A percentile compares a stretch with the other conserved stretches of the same genome.
Conservation (phyloP, 2,329 filamentous ascomycete species). For the Pseudocercospora eumusae region DNA sequence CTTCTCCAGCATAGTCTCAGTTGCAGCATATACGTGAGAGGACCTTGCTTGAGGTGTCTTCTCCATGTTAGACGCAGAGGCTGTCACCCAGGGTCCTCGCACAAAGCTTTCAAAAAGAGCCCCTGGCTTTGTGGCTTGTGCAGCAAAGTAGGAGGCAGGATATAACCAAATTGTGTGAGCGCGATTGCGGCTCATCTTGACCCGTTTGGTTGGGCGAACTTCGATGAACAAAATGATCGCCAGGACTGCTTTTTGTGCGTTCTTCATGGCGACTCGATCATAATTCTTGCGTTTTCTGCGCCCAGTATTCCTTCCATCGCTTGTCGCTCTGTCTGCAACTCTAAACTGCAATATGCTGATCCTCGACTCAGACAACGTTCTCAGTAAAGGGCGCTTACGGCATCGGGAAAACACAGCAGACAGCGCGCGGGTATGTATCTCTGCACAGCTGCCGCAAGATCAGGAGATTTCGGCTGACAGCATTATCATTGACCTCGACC, state of each 20-base stretch:
- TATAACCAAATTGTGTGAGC: neutral
- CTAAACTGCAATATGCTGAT: slow-evolving; percentile 9
- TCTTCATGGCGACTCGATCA: no score
- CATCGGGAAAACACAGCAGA: slow-evolving; percentile 17
- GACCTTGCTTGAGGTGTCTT: slow-evolving; percentile 20
- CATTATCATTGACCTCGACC: neutral
- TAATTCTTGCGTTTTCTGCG: neutral
- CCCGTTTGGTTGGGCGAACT: neutral
- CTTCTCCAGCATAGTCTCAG: slow-evolving; percentile 16
- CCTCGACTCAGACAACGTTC: slow-evolving; percentile 12
- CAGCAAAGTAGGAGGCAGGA: slow-evolving; percentile 3
- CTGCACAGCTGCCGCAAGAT: slow-evolving; percentile 10
- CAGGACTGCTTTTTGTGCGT: neutral
- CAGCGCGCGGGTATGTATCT: neutral
- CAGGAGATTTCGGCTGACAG: neutral
- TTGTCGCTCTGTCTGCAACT: slow-evolving; percentile 7
- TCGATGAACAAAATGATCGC: neutral
- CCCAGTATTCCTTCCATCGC: slow-evolving; percentile 1
- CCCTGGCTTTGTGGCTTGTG: slow-evolving; percentile 3
- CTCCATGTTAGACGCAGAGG: slow-evolving; percentile 17
- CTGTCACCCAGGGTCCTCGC: neutral
- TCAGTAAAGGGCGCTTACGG: slow-evolving; percentile 13
- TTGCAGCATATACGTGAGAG: slow-evolving; percentile 19
- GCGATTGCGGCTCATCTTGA: neutral
- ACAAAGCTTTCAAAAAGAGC: neutral